phyloP scores from a whole-genome alignment of 2,329 filamentous ascomycete genomes.

The Onygenales sp. region DNA sequence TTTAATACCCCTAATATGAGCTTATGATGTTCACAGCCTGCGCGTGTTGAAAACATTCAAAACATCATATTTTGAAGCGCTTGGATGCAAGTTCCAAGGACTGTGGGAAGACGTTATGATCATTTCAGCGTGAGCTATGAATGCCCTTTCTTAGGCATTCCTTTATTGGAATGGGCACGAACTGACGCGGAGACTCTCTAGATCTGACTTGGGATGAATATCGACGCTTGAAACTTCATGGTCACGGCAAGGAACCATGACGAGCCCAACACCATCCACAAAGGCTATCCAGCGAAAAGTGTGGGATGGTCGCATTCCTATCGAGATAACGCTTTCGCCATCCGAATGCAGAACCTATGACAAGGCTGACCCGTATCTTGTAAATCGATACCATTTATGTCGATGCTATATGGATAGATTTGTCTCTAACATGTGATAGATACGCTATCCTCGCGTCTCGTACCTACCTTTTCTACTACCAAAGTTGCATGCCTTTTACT shows the following conservation, averaged over 20 bases:
- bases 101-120: too few species aligned
- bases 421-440: slow-evolving; percentile 26
- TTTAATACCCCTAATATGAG: too few species aligned
- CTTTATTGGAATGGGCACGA: not conserved
- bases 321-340: slow-evolving; percentile 50
- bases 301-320: slow-evolving; percentile 51
- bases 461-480: slow-evolving; percentile 59
- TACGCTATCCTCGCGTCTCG: slow-evolving; percentile 55
- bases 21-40: too few species aligned
- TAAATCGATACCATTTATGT: slow-evolving; percentile 19
- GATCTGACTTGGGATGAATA: not conserved
- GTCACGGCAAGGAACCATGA: slow-evolving; percentile 3
- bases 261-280: slow-evolving; percentile 15
- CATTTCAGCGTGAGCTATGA: too few species aligned
- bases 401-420: slow-evolving; percentile 1
- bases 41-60: too few species aligned
- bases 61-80: too few species aligned
- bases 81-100: too few species aligned
- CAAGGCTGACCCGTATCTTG: slow-evolving; percentile 51
- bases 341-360: slow-evolving; percentile 53
- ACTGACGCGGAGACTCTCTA: not conserved
- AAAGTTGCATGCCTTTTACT: slow-evolving; percentile 55
- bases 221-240: not conserved
- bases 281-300: slow-evolving; percentile 36
- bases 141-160: too few species aligned